A percentile compares a stretch with the other conserved stretches of the same genome.
phyloP scores from a whole-genome alignment of 2,329 filamentous ascomycete species.

The Stagonosporopsis vannaccii region DNA sequence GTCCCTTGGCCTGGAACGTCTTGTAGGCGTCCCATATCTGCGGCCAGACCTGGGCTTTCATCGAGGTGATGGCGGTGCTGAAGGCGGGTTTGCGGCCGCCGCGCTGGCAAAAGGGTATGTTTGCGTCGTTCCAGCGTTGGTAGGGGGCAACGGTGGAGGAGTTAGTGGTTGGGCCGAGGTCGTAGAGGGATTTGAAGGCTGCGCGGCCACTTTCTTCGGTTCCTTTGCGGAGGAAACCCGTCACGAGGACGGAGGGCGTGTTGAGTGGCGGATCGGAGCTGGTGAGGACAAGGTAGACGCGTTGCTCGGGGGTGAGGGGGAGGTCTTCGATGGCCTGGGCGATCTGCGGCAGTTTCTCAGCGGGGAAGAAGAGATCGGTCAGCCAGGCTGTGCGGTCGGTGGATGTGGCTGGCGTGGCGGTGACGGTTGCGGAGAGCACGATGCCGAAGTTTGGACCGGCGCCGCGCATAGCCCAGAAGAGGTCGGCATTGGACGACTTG shows the following conservation, averaged over 20 bases:
- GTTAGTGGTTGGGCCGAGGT: conserved; percentile 37
- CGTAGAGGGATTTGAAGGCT: conserved; percentile 49
- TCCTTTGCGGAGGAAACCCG: conserved; percentile 46
- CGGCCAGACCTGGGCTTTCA: conserved; percentile 50
- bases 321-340: conserved; percentile 50
- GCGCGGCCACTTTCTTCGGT: conserved; percentile 39
- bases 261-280: conserved; percentile 32
- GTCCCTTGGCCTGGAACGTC: conserved; percentile 46
- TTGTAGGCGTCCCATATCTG: conserved; percentile 51
- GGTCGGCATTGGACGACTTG: conserved; percentile 28
- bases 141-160: conserved; percentile 43
- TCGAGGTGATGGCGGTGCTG: conserved; percentile 42
- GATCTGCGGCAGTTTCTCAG: conserved; percentile 42
- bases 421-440: conserved; percentile 48
- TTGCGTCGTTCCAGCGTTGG: conserved; percentile 51
- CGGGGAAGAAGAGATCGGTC: conserved; percentile 33
- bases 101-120: conserved; percentile 47
- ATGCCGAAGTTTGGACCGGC: conserved; percentile 47
- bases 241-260: conserved; percentile 33
- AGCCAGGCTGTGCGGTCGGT: conserved; percentile 36
- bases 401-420: conserved; percentile 41
- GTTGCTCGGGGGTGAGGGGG: conserved; percentile 45
- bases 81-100: conserved; percentile 53
- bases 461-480: conserved; percentile 51
- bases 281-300: conserved; percentile 47